Percentiles rank a stretch among this genome's conserved stretches.
phyloP scores from a whole-genome alignment of 805 yeast species.

The Saturnispora besseyi region DNA sequence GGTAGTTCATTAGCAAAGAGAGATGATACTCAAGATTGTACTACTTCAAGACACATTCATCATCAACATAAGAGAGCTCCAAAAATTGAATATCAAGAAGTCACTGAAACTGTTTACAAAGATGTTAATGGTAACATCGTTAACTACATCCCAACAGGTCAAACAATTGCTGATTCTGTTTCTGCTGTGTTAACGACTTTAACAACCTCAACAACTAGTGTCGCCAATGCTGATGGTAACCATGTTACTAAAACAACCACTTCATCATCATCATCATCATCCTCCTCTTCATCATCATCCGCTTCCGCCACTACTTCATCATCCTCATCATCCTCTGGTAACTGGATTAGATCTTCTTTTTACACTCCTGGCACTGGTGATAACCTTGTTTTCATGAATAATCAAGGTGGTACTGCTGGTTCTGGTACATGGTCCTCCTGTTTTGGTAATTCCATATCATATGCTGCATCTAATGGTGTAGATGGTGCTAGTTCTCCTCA shows the following conservation, averaged over 20 bases:
- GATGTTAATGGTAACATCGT: slow-evolving; percentile 45
- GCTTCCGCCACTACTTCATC: slow-evolving; percentile 21
- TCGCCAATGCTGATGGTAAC: slow-evolving; percentile 7
- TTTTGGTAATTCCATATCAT: slow-evolving; percentile 91
- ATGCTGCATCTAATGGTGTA: slow-evolving; percentile 67
- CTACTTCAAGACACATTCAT: slow-evolving; percentile 36
- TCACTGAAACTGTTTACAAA: slow-evolving; percentile 70
- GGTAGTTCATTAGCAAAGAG: slow-evolving; percentile 30
- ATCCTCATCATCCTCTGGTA: slow-evolving; percentile 30
- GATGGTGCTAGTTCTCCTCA: slow-evolving; percentile 62
- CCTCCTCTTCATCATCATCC: slow-evolving; percentile 20
- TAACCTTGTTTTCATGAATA: slow-evolving; percentile 77
- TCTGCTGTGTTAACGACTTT: slow-evolving; percentile 19
- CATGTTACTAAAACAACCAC: not conserved
- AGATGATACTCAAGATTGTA: slow-evolving; percentile 35
- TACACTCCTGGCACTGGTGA: slow-evolving; percentile 53
- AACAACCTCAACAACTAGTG: slow-evolving; percentile 17
- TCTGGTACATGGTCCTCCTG: slow-evolving; percentile 83
- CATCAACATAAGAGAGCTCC: slow-evolving; percentile 53
- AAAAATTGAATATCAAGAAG: slow-evolving; percentile 56
- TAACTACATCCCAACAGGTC: slow-evolving; percentile 14
- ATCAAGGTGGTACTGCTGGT: slow-evolving; percentile 72
- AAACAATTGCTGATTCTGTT: slow-evolving; percentile 18
- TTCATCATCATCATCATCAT: slow-evolving; percentile 15
- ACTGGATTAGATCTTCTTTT: slow-evolving; percentile 73